Conservation (phyloP, 108 stramenopile genomes). For the Fragilariopsis cylindrus region DNA sequence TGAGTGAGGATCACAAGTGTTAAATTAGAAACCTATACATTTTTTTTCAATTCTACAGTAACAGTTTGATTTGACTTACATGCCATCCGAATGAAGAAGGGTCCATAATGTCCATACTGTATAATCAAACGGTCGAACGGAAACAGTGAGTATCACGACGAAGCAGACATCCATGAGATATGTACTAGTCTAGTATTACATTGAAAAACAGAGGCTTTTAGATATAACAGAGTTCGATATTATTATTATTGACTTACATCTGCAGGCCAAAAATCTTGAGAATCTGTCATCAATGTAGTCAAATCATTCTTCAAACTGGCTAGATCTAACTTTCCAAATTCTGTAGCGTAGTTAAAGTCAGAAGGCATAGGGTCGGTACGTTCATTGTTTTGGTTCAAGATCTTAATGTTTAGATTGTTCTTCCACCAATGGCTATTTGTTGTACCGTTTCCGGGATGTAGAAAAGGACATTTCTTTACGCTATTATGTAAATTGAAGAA, state of each 20-base stretch:
- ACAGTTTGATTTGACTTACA: conserved; percentile 8
- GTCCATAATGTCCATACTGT: conserved; percentile 67
- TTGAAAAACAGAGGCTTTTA: no score
- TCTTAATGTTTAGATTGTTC: conserved; percentile 52
- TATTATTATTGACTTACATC: conserved; percentile 18
- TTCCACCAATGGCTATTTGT: conserved; percentile 71
- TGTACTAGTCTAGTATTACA: no score
- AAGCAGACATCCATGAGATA: no score
- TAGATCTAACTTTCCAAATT: conserved; percentile 49
- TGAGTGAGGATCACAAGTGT: no score
- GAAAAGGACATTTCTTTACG: conserved; percentile 23
- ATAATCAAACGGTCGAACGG: no score
- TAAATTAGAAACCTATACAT: not conserved
- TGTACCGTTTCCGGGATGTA: conserved; percentile 34
- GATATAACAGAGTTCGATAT: no score
- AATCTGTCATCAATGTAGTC: conserved; percentile 47
- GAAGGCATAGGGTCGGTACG: conserved; percentile 39
- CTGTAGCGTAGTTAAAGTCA: conserved; percentile 44
- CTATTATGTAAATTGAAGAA: not conserved
- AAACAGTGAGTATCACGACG: no score
- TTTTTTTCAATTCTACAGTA: not conserved
- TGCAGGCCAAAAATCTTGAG: conserved; percentile 66
- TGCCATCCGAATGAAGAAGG: conserved; percentile 60
- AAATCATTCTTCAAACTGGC: conserved; percentile 55
- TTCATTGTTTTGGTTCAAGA: conserved; percentile 48